Evolutionary conservation across 768 basidiomycete species (phyloP), one percentile per base, ranked within the genome.

Genomic region (Psilocybe azurescens): DNA sequence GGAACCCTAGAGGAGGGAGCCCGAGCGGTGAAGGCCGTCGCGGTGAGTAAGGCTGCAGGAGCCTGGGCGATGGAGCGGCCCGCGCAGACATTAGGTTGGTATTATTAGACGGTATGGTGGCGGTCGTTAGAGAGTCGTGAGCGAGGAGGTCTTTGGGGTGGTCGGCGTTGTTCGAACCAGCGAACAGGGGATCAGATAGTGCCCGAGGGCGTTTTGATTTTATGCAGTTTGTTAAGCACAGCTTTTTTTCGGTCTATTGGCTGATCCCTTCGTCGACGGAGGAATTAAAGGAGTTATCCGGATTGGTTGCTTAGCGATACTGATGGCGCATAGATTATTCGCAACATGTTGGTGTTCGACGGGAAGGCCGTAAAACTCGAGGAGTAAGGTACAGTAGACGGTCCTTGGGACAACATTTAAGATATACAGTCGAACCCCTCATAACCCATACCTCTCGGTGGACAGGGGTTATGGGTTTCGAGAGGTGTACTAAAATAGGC

Each of bases 11-110:
- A 1, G 67, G 67, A 9, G 64, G 67, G 36, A 65, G 57, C 7
- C 68, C 66, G 3, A 69, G 58, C 9, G 68, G 68, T 47, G 68
- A 69, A 3, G 68, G 68, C 30, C 60, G 60, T 53, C 68, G 57
- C n/a, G 68, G 68, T 13, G 66, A 65, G 48, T 67, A 69, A 50
- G 65, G 66, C 60, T 65, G 66, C 28, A 58, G 66, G 38, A 60
- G 51, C 54, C 68, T 60, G 20, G 65, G 68, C 48, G 65, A 67
- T 5, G 66, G 62, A 39, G 58, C 61, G 32, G 65, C 61, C 56
- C 63, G 59, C 16, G 68, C 62, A 28, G 67, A 54, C 62, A 61
- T 63, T 13, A 24, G 55, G 49, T 57, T 29, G 48, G n/a, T 46
- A 16, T 6, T 41, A 29, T 14, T 32, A 8, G 16, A 38, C 33